Evolutionary conservation across 257 asterid species (phyloP).

Genomic region (Nicotiana attenuata): DNA sequence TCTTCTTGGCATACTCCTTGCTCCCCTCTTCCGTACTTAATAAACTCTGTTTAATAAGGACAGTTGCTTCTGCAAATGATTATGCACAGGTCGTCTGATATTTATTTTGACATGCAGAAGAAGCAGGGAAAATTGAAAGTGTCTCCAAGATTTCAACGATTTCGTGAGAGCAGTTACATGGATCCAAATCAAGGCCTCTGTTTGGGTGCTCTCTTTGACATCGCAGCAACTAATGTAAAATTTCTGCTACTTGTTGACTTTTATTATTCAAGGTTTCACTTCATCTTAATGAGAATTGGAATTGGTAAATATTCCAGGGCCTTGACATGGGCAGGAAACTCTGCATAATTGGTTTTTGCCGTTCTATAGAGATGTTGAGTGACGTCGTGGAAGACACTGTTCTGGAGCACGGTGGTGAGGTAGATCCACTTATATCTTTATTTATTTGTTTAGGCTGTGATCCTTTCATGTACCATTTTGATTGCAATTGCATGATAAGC

Average conservation of each 20-base stretch:
- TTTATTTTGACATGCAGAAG: conserved; percentile 44
- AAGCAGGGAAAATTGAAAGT: conserved; percentile 52
- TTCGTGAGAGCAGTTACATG: conserved; percentile 88
- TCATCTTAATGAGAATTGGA: neutral
- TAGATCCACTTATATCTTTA: conserved; percentile 17
- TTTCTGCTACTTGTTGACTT: conserved; percentile 11
- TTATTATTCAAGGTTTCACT: neutral
- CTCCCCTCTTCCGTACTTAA: neutral
- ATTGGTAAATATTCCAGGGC: conserved; percentile 44
- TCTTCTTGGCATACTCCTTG: neutral
- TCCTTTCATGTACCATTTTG: neutral
- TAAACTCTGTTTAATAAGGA: neutral
- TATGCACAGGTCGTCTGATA: neutral
- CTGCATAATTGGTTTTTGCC: conserved; percentile 91
- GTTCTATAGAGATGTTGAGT: conserved; percentile 96
- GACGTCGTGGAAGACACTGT: conserved; percentile 97
- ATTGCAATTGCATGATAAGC: neutral
- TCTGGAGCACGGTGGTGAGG: conserved; percentile 99
- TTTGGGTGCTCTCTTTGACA: conserved; percentile 93
- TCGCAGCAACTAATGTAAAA: conserved; percentile 93
- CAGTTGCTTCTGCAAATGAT: neutral
- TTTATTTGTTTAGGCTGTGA: neutral
- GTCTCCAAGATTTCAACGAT: conserved; percentile 58
- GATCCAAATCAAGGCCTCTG: conserved; percentile 88
- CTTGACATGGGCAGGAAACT: conserved; percentile 85